These are phyloP conservation scores for Chalciporus chontae DNA, from an alignment of 768 basidiomycete genomes.

Conservation along the genomic window DNA sequence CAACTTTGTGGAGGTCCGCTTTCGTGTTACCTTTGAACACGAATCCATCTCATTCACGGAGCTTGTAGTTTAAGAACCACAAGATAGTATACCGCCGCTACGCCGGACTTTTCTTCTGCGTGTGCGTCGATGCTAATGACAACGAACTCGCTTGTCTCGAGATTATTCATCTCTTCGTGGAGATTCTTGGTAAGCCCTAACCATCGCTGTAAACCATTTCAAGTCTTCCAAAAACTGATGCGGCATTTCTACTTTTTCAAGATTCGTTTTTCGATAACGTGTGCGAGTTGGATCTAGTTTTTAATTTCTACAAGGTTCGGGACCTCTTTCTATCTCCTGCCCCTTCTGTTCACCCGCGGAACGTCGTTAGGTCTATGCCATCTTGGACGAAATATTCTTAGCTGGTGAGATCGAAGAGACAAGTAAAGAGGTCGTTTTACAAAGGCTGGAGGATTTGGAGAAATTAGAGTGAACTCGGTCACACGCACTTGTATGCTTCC, in stretches of 20 bases:
- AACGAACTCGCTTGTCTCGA: conserved; percentile 97
- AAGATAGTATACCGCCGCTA: conserved; percentile 97
- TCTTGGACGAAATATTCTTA: conserved; percentile 96
- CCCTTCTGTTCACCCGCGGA: background rate
- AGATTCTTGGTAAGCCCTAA: conserved; percentile 78
- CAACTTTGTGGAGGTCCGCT: conserved; percentile 93
- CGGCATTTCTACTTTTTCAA: conserved; percentile 28
- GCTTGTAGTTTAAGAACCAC: conserved; percentile 86
- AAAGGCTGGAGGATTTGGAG: conserved; percentile 88
- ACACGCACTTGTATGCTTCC: conserved; percentile 7
- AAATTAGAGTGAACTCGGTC: conserved; percentile 67
- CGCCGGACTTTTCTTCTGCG: conserved; percentile 95
- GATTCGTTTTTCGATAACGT: conserved; percentile 99
- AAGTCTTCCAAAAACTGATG: background rate
- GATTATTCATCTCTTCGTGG: conserved; percentile 97
- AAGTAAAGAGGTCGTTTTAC: conserved; percentile 91
- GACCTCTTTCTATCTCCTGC: background rate
- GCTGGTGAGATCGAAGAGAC: conserved; percentile 99
- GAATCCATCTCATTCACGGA: conserved; percentile 6
- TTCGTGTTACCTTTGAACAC: background rate
- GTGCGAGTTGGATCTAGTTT: conserved; percentile 95
- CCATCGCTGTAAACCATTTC: background rate
- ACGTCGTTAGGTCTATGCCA: conserved; percentile 80
- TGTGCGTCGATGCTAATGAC: conserved; percentile 97
- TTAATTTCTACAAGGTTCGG: conserved; percentile 94